Evolutionary conservation across 1,284 basidiomycete species (phyloP), one percentile per base, ranked within the genome.

Genomic region (Cystobasidium sp.): DNA sequence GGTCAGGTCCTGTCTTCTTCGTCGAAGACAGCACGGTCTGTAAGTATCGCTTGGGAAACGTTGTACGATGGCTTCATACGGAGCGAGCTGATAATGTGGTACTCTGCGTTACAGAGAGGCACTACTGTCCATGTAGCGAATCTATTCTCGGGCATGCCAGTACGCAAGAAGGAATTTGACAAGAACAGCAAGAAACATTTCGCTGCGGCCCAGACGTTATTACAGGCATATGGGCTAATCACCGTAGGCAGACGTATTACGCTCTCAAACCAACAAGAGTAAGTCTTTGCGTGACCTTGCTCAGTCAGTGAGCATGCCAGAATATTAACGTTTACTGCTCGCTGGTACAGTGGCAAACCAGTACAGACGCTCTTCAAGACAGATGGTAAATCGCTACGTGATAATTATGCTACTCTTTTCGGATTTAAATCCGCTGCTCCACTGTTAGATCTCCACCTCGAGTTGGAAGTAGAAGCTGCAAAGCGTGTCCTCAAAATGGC

Each of bases 191-290:
- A 97, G 82, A 88, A 94, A 53, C 95, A 99, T 80, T 96, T 91
- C 80, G 88, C 88, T 3, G 97, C 97, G 80, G 90, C 92, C 0
- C 83, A 97, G 47, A 86, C 87, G 9, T 84, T 97, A 9, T 82
- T 99, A 52, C 90, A 90, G 69, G 93, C 93, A 0, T 99, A 99
- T 81, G 95, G 94, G 0, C 86, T 99, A 6, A 90, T 94, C 69
- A 80, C 79, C 3, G 77, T 77, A 76, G 85, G 90, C 0, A 89
- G 96, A 6, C 85, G 93, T 47, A 83, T 98, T 43, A 87, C 87
- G 0, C 93, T 95, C 0, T 89, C 87, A 68, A 91, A 94, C 78
- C 87, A 89, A 51, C 82, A 86, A 14, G 92, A 92, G 58, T 72
- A 41, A 43, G 69, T 66, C 31, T 20, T 39, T 8, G 18, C n/a